These are phyloP conservation scores for Rhodotorula sphaerocarpa DNA, from an alignment of 768 basidiomycete genomes.

Conservation along the genomic window DNA sequence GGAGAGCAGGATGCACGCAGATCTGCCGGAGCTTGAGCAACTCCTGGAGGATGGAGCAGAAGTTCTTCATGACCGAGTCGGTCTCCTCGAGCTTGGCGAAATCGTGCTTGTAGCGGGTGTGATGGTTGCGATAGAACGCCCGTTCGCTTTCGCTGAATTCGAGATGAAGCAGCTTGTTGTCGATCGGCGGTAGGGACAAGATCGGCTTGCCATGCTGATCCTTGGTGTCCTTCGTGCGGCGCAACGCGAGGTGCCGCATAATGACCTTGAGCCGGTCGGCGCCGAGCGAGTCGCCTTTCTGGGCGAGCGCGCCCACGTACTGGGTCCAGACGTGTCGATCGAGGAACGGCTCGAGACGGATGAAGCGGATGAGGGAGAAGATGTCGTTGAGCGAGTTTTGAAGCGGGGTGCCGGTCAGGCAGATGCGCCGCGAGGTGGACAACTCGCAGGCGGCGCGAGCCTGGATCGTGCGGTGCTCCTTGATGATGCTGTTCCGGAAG, in stretches of 20 bases:
- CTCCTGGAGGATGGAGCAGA: constrained; percentile 93
- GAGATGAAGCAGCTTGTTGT: constrained; percentile 75
- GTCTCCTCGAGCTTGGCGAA: constrained; percentile 77
- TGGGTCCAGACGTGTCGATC: constrained; percentile 90
- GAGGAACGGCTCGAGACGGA: constrained; percentile 82
- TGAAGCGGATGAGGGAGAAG: constrained; percentile 91
- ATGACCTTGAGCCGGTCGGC: constrained; percentile 89
- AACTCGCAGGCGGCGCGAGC: constrained; percentile 93
- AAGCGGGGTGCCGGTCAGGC: constrained; percentile 95
- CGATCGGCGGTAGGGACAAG: constrained; percentile 78
- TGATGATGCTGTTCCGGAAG: constrained; percentile 65
- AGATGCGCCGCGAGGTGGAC: constrained; percentile 81
- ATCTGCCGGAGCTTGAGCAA: constrained; percentile 93
- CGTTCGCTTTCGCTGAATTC: constrained; percentile 75
- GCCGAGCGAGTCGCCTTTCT: constrained; percentile 60
- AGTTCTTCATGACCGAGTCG: constrained; percentile 95
- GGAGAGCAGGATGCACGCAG: constrained; percentile 88
- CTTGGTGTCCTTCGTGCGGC: constrained; percentile 87
- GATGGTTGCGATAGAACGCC: constrained; percentile 77
- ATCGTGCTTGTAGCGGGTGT: constrained; percentile 80
- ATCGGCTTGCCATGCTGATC: constrained; percentile 72
- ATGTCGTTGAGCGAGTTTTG: constrained; percentile 99
- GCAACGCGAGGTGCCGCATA: constrained; percentile 92
- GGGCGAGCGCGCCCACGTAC: constrained; percentile 68
- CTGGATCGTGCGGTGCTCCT: constrained; percentile 87